These are phyloP conservation scores for Nakazawaea peltata DNA, from an alignment of 805 yeast species.

Conservation along the genomic window DNA sequence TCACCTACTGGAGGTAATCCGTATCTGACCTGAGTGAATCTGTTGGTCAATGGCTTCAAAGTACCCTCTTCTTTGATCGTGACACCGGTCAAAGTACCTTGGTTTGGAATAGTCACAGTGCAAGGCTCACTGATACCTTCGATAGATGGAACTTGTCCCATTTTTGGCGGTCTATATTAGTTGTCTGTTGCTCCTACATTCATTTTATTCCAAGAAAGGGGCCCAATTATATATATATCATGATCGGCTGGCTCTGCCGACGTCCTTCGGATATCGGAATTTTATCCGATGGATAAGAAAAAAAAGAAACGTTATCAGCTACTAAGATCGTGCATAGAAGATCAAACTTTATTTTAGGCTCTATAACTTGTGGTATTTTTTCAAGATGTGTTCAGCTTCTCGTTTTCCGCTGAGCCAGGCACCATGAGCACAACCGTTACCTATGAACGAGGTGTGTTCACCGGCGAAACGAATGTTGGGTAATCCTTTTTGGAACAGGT, in stretches of 20 bases:
- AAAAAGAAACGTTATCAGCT: not conserved
- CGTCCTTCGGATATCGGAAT: too few species aligned
- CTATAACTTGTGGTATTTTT: constrained; percentile 5
- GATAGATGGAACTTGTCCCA: constrained; percentile 18
- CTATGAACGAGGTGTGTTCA: constrained; percentile 71
- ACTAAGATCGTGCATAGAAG: too few species aligned
- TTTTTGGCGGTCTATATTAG: too few species aligned
- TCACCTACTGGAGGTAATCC: constrained; percentile 24
- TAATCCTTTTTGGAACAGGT: constrained; percentile 46
- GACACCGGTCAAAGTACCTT: constrained; percentile 23
- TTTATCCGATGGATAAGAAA: too few species aligned
- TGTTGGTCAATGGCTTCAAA: constrained; percentile 15
- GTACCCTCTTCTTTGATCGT: constrained; percentile 14
- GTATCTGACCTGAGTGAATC: constrained; percentile 26
- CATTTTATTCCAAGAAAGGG: too few species aligned
- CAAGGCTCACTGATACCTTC: constrained; percentile 15
- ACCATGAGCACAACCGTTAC: constrained; percentile 77
- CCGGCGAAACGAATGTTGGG: constrained; percentile 62
- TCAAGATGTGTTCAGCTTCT: constrained; percentile 8
- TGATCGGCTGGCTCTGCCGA: too few species aligned
- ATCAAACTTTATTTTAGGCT: not conserved
- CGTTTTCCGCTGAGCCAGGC: constrained; percentile 65
- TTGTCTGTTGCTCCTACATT: too few species aligned
- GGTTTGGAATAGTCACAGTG: constrained; percentile 14
- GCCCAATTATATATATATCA: not conserved